These are phyloP conservation scores for Pseudovirgaria hyperparasitica DNA, from an alignment of 2,329 filamentous ascomycete species.

Conservation along the genomic window DNA sequence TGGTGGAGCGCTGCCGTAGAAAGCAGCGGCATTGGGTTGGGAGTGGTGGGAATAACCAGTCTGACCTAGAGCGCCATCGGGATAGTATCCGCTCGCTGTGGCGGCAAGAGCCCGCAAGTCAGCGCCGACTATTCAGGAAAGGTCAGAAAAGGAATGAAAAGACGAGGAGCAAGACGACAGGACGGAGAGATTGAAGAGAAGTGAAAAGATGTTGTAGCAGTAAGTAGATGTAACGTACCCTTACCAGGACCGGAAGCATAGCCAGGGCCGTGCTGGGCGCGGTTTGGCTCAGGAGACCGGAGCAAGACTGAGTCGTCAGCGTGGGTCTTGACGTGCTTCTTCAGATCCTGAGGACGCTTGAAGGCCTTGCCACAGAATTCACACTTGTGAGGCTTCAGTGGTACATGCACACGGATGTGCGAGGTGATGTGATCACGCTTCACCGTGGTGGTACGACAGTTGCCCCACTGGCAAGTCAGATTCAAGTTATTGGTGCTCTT, in stretches of 20 bases:
- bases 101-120: constrained; percentile 36
- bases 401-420: constrained; percentile 97
- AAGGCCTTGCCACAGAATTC: constrained; percentile 98
- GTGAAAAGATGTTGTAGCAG: constrained; percentile 1
- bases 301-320: constrained; percentile 80
- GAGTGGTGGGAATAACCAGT: too few relatives aligned
- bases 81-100: constrained; percentile 38
- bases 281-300: constrained; percentile 49
- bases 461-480: constrained; percentile 93
- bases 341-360: constrained; percentile 96
- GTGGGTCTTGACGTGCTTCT: constrained; percentile 99
- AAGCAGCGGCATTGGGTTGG: constrained; percentile 25
- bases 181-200: constrained; percentile 1
- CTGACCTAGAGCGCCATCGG: constrained; percentile 24
- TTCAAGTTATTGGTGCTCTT: constrained; percentile 99
- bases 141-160: constrained; percentile 21
- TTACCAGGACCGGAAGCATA: constrained; percentile 25
- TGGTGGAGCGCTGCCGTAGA: constrained; percentile 42
- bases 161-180: constrained; percentile 5
- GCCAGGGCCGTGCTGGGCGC: constrained; percentile 23
- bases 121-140: constrained; percentile 25
- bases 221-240: constrained; percentile 18
- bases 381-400: constrained; percentile 96
- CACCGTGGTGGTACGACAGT: constrained; percentile 89
- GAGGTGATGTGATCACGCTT: constrained; percentile 99